Percentiles rank a stretch among this genome's conserved stretches.
Evolutionary conservation across 257 asterid genomes (phyloP).

Genomic region (Solanum bukasovii): DNA sequence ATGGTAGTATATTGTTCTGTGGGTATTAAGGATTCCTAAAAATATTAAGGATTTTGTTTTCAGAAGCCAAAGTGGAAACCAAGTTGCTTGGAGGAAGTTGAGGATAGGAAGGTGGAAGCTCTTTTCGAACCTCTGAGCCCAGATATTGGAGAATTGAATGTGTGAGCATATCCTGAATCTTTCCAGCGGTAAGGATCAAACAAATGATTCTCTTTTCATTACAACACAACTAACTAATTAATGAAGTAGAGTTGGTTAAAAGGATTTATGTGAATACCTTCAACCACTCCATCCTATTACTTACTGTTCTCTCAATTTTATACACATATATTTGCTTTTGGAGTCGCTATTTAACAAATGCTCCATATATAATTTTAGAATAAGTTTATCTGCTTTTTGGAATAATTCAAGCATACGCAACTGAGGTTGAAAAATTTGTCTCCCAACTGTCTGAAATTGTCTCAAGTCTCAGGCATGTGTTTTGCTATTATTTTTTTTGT

Average conservation of each 20-base stretch:
- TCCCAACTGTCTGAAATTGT: background rate
- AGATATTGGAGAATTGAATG: conserved; percentile 45
- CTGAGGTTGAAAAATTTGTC: background rate
- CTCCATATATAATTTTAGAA: background rate
- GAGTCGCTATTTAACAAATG: background rate
- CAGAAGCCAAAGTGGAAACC: conserved; percentile 97
- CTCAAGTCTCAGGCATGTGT: background rate
- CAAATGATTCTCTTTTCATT: background rate
- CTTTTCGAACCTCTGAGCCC: conserved; percentile 60
- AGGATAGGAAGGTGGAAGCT: conserved; percentile 47
- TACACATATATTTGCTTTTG: background rate
- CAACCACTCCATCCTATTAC: background rate
- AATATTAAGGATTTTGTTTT: background rate
- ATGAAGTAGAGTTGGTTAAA: background rate
- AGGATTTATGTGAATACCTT: background rate
- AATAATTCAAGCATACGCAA: background rate
- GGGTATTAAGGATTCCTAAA: background rate
- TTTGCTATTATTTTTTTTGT: background rate
- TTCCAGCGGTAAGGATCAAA: background rate
- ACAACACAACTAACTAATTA: background rate
- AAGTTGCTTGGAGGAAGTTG: conserved; percentile 60
- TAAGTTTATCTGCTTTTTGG: background rate
- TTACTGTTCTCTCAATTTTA: background rate
- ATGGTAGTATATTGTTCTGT: background rate
- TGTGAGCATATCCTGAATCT: conserved; percentile 13